Evolutionary conservation across 2,329 filamentous ascomycete species (phyloP).

Genomic region (Aurifilum marmelostoma): DNA sequence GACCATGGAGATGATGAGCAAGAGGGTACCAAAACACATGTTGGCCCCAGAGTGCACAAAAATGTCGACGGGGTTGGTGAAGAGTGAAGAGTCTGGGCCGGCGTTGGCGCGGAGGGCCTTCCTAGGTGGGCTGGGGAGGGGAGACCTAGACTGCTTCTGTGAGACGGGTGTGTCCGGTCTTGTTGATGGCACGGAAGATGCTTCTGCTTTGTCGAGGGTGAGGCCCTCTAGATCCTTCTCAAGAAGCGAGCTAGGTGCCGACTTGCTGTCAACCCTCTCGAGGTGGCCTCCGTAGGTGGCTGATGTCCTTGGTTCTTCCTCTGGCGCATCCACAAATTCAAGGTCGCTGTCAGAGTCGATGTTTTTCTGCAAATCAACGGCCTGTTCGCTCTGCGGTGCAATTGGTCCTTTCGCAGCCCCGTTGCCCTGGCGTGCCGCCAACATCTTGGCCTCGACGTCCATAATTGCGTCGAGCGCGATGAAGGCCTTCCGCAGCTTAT

Average conservation of each 20-base stretch:
- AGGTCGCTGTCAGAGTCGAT: slow-evolving; percentile 40
- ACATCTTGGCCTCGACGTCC: slow-evolving; percentile 66
- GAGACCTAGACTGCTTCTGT: slow-evolving; percentile 10
- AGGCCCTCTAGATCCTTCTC: slow-evolving; percentile 26
- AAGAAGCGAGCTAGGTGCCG: slow-evolving; percentile 20
- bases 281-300: slow-evolving; percentile 50
- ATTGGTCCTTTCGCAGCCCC: slow-evolving; percentile 4
- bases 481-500: slow-evolving; percentile 88
- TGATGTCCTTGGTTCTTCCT: slow-evolving; percentile 51
- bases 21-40: slow-evolving; percentile 85
- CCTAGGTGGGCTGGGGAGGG: slow-evolving; percentile 34
- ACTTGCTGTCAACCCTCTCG: slow-evolving; percentile 36
- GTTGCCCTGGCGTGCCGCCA: slow-evolving; percentile 33
- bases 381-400: neutral
- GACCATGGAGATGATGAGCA: slow-evolving; percentile 88
- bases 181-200: slow-evolving; percentile 18
- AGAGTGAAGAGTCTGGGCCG: slow-evolving; percentile 63
- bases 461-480: slow-evolving; percentile 79
- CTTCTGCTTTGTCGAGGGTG: slow-evolving; percentile 9
- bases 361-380: slow-evolving; percentile 22
- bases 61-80: slow-evolving; percentile 76
- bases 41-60: slow-evolving; percentile 90
- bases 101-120: slow-evolving; percentile 37
- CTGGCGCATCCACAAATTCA: slow-evolving; percentile 62
- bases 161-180: slow-evolving; percentile 22